Conservation (phyloP, 768 basidiomycete genomes). For the Boletus rubroflammeus region DNA sequence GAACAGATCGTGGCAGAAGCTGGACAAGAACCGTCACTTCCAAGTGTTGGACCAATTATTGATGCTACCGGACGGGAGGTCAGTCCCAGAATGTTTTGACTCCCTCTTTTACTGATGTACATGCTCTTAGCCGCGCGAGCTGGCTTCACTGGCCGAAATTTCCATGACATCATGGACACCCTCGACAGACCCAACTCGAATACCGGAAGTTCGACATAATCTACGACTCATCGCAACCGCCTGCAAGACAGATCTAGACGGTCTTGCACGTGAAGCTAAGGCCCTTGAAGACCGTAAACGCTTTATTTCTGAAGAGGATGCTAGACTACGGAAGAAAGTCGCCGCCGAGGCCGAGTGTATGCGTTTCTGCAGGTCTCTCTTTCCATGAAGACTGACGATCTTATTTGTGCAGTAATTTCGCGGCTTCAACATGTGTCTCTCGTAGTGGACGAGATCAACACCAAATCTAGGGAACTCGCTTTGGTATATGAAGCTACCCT, state of each 20-base stretch:
- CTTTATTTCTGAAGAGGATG: constrained; percentile 67
- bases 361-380: constrained; percentile 21
- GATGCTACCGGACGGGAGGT: constrained; percentile 94
- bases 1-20: constrained; percentile 93
- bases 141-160: constrained; percentile 78
- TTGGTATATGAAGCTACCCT: constrained; percentile 69
- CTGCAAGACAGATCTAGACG: constrained; percentile 81
- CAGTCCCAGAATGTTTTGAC: constrained; percentile 28
- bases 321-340: constrained; percentile 62
- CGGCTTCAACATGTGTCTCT: constrained; percentile 75
- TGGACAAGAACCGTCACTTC: constrained; percentile 50
- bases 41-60: constrained; percentile 82
- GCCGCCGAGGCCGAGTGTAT: constrained; percentile 74
- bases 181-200: constrained; percentile 78
- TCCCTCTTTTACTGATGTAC: constrained; percentile 3
- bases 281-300: constrained; percentile 76
- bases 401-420: constrained; percentile 55
- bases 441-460: constrained; percentile 67
- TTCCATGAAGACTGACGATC: constrained; percentile 5
- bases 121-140: constrained; percentile 68
- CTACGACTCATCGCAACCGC: constrained; percentile 80
- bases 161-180: constrained; percentile 80
- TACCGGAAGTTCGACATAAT: constrained; percentile 98
- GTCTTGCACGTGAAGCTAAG: constrained; percentile 87
- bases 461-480: constrained; percentile 59